A percentile compares a stretch with the other conserved stretches of the same genome.
phyloP scores from a whole-genome alignment of 2,329 filamentous ascomycete species.

The Fusarium scirpi region DNA sequence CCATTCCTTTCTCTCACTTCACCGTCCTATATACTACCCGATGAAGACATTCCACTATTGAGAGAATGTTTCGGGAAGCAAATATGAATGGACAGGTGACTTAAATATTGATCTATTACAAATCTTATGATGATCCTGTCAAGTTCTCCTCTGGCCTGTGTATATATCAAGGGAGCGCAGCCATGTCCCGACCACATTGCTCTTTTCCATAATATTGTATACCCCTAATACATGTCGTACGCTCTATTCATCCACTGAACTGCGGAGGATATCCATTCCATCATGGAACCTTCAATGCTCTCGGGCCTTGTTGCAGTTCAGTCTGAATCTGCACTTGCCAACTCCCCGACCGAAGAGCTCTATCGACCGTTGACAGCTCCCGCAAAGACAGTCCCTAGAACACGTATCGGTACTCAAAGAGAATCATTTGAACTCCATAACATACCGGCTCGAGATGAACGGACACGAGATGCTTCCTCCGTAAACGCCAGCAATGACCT shows the following conservation, averaged over 20 bases:
- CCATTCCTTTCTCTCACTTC: not conserved
- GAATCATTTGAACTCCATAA: conserved; percentile 49
- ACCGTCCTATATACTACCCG: conserved; percentile 8
- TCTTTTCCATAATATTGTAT: not conserved
- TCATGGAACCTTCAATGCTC: conserved; percentile 53
- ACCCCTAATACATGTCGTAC: too few species aligned
- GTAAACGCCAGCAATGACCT: conserved; percentile 49
- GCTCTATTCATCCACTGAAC: not conserved
- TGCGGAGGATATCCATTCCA: conserved; percentile 14
- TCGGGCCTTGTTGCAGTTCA: conserved; percentile 51
- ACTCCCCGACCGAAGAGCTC: conserved; percentile 34
- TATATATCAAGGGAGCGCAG: conserved; percentile 1
- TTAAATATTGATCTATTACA: conserved; percentile 2
- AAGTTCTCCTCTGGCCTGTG: not conserved
- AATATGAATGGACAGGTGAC: conserved; percentile 25
- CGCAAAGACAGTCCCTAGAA: conserved; percentile 54
- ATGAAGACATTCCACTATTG: conserved; percentile 30
- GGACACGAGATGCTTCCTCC: conserved; percentile 19
- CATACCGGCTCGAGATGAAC: conserved; percentile 25
- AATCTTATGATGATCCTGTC: not conserved
- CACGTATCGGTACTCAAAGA: conserved; percentile 54
- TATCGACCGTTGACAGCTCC: conserved; percentile 48
- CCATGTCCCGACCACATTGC: not conserved
- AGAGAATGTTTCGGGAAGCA: conserved; percentile 3
- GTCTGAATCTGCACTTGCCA: conserved; percentile 45